Conservation (phyloP, 2,329 filamentous ascomycete species). For the Verticillium dahliae region DNA sequence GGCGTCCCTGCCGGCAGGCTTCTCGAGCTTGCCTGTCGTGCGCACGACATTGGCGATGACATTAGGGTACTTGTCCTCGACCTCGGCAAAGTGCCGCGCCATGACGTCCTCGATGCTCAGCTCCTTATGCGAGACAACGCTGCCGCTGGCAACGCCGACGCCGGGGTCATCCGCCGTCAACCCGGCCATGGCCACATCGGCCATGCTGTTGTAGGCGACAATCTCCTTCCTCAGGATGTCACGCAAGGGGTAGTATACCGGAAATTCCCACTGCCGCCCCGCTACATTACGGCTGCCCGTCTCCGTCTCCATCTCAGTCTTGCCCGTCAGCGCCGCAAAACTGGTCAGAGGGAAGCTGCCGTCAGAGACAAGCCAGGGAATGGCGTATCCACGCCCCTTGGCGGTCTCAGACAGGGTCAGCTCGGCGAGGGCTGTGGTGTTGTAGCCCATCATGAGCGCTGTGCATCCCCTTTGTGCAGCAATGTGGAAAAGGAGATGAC, state of each 20-base stretch:
- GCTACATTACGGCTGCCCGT: neutral
- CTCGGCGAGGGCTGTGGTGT: constrained; percentile 80
- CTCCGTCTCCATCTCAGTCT: neutral
- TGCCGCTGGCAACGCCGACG: constrained; percentile 16
- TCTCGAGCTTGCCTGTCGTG: constrained; percentile 75
- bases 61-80: constrained; percentile 80
- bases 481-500: constrained; percentile 61
- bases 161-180: constrained; percentile 25
- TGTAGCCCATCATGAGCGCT: constrained; percentile 75
- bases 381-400: constrained; percentile 78
- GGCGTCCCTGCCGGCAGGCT: constrained; percentile 27
- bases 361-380: constrained; percentile 79
- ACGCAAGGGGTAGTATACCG: constrained; percentile 71
- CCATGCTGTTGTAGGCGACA: constrained; percentile 53
- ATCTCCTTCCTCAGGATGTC: constrained; percentile 83
- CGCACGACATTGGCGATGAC: constrained; percentile 94
- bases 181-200: constrained; percentile 42
- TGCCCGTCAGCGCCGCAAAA: constrained; percentile 1
- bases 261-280: constrained; percentile 17
- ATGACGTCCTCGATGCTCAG: constrained; percentile 89
- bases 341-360: constrained; percentile 38
- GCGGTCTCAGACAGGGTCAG: constrained; percentile 81
- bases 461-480: constrained; percentile 57
- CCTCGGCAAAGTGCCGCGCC: constrained; percentile 77
- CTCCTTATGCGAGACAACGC: constrained; percentile 61